phyloP scores from a whole-genome alignment of 1,284 basidiomycete species.

The Leccinum angustisporum region DNA sequence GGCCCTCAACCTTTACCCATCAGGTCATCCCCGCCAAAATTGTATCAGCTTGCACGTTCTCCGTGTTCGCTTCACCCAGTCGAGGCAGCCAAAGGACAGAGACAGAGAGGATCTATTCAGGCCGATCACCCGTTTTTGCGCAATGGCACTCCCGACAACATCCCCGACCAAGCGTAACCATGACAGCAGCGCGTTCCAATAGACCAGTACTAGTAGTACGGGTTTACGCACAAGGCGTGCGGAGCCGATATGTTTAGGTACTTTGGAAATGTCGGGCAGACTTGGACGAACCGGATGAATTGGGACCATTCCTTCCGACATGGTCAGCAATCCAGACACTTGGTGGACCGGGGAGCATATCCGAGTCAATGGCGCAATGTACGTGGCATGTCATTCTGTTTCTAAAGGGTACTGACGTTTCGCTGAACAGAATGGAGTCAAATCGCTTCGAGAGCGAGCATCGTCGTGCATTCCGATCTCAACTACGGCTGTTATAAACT shows the following conservation, averaged over 20 bases:
- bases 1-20: too few relatives aligned
- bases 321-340: constrained; percentile 53
- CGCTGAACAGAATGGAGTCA: constrained; percentile 67
- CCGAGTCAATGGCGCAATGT: constrained; percentile 72
- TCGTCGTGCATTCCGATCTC: constrained; percentile 77
- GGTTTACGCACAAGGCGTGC: constrained; percentile 75
- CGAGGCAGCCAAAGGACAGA: too few relatives aligned
- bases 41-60: too few relatives aligned
- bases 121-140: constrained; percentile 76
- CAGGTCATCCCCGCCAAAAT: too few relatives aligned
- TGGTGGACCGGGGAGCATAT: constrained; percentile 87
- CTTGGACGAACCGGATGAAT: constrained; percentile 75
- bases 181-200: constrained; percentile 61
- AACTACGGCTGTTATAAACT: constrained; percentile 86
- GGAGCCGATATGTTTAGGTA: constrained; percentile 90
- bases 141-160: constrained; percentile 72
- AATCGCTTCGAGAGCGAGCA: constrained; percentile 57
- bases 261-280: constrained; percentile 82
- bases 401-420: constrained; percentile 3
- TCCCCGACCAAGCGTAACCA: constrained; percentile 72
- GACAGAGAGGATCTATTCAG: too few relatives aligned
- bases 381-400: constrained; percentile 27
- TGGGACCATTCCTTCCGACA: constrained; percentile 62
- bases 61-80: too few relatives aligned
- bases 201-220: constrained; percentile 55